Evolutionary conservation across 163 green algal genomes (phyloP).

Genomic region (Prototheca wickerhamii): DNA sequence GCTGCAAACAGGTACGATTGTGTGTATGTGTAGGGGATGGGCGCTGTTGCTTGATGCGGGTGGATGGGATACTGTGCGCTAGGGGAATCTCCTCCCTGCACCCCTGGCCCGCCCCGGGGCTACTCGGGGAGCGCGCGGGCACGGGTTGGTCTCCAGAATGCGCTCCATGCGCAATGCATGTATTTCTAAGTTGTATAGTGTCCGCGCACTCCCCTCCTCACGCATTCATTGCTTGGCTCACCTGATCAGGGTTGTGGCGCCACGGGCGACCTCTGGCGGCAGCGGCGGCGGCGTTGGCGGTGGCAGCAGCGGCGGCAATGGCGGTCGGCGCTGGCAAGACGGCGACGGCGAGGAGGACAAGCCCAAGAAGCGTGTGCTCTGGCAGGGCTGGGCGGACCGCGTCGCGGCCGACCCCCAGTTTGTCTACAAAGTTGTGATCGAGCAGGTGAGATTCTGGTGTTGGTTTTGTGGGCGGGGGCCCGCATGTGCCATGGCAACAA

Average conservation of each 20-base stretch:
- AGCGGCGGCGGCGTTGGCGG: constrained; percentile 19
- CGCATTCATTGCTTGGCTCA: not conserved
- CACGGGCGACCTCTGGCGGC: not conserved
- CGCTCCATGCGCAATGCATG: no score
- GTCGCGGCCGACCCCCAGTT: constrained; percentile 84
- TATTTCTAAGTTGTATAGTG: no score
- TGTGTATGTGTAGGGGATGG: no score
- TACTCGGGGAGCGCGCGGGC: no score
- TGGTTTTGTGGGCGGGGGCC: not conserved
- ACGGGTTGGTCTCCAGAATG: no score
- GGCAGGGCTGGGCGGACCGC: constrained; percentile 80
- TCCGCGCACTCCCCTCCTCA: not conserved
- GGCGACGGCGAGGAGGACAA: constrained; percentile 8
- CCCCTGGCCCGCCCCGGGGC: no score
- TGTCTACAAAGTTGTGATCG: constrained; percentile 83
- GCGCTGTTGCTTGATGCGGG: no score
- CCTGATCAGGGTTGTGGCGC: not conserved
- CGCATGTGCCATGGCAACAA: not conserved
- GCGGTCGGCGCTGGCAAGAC: constrained; percentile 24
- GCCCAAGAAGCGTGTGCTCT: constrained; percentile 22
- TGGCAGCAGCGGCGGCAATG: constrained; percentile 19
- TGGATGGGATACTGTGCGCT: no score
- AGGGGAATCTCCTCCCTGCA: no score
- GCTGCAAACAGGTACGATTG: no score
- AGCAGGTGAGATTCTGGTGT: constrained; percentile 61